Evolutionary conservation across 495 filamentous ascomycete species (phyloP).

Genomic region (Chaetomium fimeti): DNA sequence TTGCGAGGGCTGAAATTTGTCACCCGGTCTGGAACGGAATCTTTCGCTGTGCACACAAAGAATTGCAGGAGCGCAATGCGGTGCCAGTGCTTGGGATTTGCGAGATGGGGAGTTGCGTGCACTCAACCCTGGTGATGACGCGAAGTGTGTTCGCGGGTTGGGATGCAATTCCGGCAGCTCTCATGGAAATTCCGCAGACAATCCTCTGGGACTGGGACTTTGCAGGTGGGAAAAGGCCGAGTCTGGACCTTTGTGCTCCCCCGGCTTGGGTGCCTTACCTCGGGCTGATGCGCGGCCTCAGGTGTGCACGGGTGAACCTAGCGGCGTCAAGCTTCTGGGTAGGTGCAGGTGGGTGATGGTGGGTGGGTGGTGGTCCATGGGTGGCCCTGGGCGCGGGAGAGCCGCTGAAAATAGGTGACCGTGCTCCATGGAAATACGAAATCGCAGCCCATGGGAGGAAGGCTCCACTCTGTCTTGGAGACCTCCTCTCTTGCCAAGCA

Average conservation of each 20-base stretch:
- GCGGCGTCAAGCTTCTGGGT: too few species aligned
- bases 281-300: background rate
- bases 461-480: background rate
- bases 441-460: background rate
- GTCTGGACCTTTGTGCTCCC: constrained; percentile 12
- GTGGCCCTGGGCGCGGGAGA: background rate
- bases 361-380: too few species aligned
- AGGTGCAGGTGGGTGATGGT: constrained; percentile 4
- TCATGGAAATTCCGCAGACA: background rate
- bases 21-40: constrained; percentile 12
- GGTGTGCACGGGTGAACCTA: constrained; percentile 5
- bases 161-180: background rate
- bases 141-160: background rate
- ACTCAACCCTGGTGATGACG: background rate
- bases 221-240: background rate
- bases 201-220: background rate
- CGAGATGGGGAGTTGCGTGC: background rate
- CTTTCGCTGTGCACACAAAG: background rate
- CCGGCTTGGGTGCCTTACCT: background rate
- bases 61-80: background rate
- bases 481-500: background rate
- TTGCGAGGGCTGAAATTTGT: constrained; percentile 13
- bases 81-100: background rate
- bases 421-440: constrained; percentile 6
- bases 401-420: background rate